Evolutionary conservation across 1,139 yeast genomes (phyloP), one percentile per base, ranked within the genome.

Genomic region (Debaryomyces fabryi): DNA sequence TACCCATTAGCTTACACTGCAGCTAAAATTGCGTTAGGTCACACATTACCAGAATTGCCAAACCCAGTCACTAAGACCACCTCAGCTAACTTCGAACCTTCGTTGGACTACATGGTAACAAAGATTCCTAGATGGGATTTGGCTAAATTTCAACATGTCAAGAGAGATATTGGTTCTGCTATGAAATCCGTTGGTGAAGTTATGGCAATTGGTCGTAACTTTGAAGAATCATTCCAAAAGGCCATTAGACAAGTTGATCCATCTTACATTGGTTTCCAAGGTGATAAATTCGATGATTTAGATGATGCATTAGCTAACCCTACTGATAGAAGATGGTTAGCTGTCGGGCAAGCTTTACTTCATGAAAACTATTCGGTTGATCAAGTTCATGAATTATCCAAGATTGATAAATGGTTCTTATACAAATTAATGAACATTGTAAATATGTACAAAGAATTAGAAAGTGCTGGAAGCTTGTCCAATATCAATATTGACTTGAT

Each of bases 121-220:
- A 93, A 93, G 79, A 91, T 93, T 62, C 99, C 99, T 61, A 85
- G 97, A 74, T 93, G 99, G 99, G 99, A 93, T 77, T 78, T 93
- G 69, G 75, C 93, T 55, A 93, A 93, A 78, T 93, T 93, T 78
- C 95, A 89, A 69, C 96, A 90, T 65, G 98, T 92, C 52, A 86
- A 89, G 68, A 84, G 96, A 68, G 91, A 87, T 59, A 87, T 92
- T 65, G 96, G 97, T 41, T 89, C 97, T 25, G 85, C 97, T 44
- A 93, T 93, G 99, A 93, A 93, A 73, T 92, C 98, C 42, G 99
- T 93, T 50, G 99, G 99, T 70, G 99, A 93, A 73, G 99, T 93
- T 52, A 93, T 93, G 99, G 96, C 97, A 48, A 93, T 93, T 66
- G 99, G 99, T 63, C 86, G 99, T 74, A 93, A 85, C 60, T 93